phyloP scores from a whole-genome alignment of 495 filamentous ascomycete species.

The Neurospora tetraspora region DNA sequence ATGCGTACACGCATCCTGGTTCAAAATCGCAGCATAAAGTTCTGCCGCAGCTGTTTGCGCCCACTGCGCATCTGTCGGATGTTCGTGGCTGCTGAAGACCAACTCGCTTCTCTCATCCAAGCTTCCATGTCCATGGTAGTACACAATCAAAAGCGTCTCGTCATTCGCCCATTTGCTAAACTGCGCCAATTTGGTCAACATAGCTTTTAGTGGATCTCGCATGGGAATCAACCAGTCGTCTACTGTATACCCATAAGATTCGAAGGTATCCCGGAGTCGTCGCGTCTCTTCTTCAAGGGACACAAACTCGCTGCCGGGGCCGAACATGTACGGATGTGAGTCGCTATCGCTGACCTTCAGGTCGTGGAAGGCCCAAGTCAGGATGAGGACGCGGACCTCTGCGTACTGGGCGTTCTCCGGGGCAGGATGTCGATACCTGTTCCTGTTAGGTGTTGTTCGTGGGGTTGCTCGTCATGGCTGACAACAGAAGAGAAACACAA shows the following conservation, averaged over 20 bases:
- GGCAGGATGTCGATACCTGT: not conserved
- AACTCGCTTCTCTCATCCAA: constrained; percentile 25
- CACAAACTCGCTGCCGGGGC: constrained; percentile 14
- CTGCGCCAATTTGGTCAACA: constrained; percentile 8
- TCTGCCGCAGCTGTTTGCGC: constrained; percentile 21
- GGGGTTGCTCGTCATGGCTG: not conserved
- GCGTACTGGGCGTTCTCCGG: constrained; percentile 10
- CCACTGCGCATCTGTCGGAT: constrained; percentile 20
- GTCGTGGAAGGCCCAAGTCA: constrained; percentile 26
- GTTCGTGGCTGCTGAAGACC: constrained; percentile 27
- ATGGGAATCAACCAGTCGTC: constrained; percentile 23
- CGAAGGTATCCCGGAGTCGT: constrained; percentile 17
- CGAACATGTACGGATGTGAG: constrained; percentile 12
- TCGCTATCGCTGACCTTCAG: constrained; percentile 9
- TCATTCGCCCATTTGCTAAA: constrained; percentile 16
- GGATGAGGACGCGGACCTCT: constrained; percentile 20
- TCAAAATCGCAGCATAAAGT: constrained; percentile 20
- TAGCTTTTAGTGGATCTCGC: constrained; percentile 9
- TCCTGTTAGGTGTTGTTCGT: constrained; percentile 5
- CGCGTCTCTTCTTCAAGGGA: constrained; percentile 24
- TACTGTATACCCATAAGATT: constrained; percentile 18
- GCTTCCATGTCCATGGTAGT: constrained; percentile 25
- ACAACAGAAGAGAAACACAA: not conserved
- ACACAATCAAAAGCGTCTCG: constrained; percentile 23
- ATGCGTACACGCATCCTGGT: constrained; percentile 8